phyloP scores from a whole-genome alignment of 495 filamentous ascomycete species.

The Talaromyces trachyspermus region DNA sequence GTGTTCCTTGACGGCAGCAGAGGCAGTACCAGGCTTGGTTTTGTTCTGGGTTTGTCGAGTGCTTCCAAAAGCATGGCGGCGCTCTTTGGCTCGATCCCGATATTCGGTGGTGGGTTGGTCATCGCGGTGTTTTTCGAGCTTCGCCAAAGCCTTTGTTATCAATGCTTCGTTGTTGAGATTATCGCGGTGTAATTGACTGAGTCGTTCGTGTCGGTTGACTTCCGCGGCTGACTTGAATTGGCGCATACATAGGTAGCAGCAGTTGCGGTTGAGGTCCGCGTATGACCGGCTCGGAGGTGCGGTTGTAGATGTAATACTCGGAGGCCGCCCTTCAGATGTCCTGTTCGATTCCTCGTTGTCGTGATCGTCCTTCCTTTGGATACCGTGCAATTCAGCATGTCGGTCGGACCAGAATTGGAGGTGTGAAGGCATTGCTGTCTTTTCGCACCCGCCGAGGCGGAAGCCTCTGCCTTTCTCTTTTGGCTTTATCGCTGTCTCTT shows the following conservation, averaged over 20 bases:
- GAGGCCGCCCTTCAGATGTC: constrained; percentile 4
- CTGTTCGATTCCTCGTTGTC: constrained; percentile 15
- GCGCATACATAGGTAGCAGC: constrained; percentile 71
- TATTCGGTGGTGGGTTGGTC: constrained; percentile 43
- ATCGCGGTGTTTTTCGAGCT: constrained; percentile 47
- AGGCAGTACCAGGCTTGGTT: constrained; percentile 21
- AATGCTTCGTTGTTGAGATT: constrained; percentile 58
- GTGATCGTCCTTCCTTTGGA: constrained; percentile 28
- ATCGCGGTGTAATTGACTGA: constrained; percentile 63
- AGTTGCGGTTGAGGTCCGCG: constrained; percentile 60
- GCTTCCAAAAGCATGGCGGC: constrained; percentile 67
- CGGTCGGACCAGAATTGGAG: constrained; percentile 86
- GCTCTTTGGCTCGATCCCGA: constrained; percentile 77
- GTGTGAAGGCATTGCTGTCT: constrained; percentile 51
- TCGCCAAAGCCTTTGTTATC: constrained; percentile 49
- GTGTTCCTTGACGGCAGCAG: constrained; percentile 23
- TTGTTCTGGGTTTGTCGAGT: constrained; percentile 45
- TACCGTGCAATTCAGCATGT: constrained; percentile 74
- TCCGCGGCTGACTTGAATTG: constrained; percentile 62
- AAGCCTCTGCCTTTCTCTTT: constrained; percentile 61
- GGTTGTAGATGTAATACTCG: constrained; percentile 7
- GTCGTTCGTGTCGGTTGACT: constrained; percentile 68
- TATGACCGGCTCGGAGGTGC: constrained; percentile 50
- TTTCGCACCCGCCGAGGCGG: constrained; percentile 37
- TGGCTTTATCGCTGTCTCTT: constrained; percentile 54